Evolutionary conservation across 1,284 basidiomycete species (phyloP), one percentile per base, ranked within the genome.

Genomic region (Apiotrichum laibachii): DNA sequence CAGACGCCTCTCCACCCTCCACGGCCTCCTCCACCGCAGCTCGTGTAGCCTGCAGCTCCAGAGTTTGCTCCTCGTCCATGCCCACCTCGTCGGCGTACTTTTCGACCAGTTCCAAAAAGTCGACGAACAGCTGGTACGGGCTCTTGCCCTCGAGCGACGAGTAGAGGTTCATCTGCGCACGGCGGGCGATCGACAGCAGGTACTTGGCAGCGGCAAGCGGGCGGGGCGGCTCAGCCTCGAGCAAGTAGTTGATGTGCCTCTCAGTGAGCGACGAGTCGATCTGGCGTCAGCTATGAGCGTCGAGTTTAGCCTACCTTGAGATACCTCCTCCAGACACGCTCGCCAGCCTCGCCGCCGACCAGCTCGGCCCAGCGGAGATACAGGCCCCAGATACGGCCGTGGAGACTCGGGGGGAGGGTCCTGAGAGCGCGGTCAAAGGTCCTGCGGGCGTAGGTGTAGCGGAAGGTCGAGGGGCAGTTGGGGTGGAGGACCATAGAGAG

Each of bases 391-490:
- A 99, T 85, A 43, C 93, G 88, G 16, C 86, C 85, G 73, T 99
- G 96, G n/a, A 98, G 82, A 49, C 92, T 93, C 5, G 92, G 93
- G 7, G 93, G 90, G 8, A 99, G 84, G 0, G 94, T 94, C 52
- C 96, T 88, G 33, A 99, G 80, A 1, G 95, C 92, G 53, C 96
- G 87, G 79, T 99, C 96, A 72, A 91, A 99, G 0, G 94, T 96
- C 63, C 88, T 85, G 19, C 95, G 86, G 7, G 93, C 93, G 77
- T 99, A 95, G 0, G 92, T 92, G 69, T 89, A 83, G 16, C 89
- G 88, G 59, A 99, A 83, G 22, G 84, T 77, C 1, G 93, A 81
- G 2, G 96, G 94, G 72, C 94, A 98, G 57, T 85, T 82, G 1
- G 92, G 92, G 73, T 99, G 95, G 60, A 86, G 84, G 79, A 99